phyloP scores from a whole-genome alignment of 208 protist genomes.

The Trypanosoma mega region DNA sequence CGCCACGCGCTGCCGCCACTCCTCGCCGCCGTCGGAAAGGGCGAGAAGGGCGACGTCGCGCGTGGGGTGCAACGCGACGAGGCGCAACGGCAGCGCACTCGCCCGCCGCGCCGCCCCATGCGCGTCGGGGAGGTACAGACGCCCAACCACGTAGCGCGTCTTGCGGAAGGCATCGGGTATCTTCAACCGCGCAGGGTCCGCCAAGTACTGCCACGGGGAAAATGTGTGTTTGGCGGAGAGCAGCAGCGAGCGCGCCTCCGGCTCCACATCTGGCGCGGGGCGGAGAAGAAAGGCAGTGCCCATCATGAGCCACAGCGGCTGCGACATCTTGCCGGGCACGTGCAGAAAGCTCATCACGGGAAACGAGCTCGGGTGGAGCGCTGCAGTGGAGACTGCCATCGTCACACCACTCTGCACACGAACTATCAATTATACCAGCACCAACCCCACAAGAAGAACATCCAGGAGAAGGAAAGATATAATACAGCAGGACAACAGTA shows the following conservation, averaged over 20 bases:
- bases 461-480: too few relatives aligned
- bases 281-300: constrained; percentile 60
- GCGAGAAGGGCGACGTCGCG: constrained; percentile 62
- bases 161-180: constrained; percentile 79
- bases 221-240: constrained; percentile 85
- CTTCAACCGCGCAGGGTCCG: constrained; percentile 51
- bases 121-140: constrained; percentile 40
- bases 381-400: background rate
- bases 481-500: too few relatives aligned
- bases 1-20: background rate
- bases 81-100: constrained; percentile 24
- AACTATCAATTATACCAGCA: background rate
- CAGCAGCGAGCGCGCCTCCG: constrained; percentile 27
- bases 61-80: constrained; percentile 56
- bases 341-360: constrained; percentile 78
- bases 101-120: constrained; percentile 25
- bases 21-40: constrained; percentile 2
- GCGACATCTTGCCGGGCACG: constrained; percentile 77
- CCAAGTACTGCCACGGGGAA: constrained; percentile 59
- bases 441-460: too few relatives aligned
- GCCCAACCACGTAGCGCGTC: constrained; percentile 56
- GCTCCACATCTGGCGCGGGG: background rate
- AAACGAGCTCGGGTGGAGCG: constrained; percentile 22
- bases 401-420: background rate
- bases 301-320: constrained; percentile 85